These are phyloP conservation scores for Leucoagaricus sp. DNA, from an alignment of 1,284 basidiomycete species.

Conservation along the genomic window DNA sequence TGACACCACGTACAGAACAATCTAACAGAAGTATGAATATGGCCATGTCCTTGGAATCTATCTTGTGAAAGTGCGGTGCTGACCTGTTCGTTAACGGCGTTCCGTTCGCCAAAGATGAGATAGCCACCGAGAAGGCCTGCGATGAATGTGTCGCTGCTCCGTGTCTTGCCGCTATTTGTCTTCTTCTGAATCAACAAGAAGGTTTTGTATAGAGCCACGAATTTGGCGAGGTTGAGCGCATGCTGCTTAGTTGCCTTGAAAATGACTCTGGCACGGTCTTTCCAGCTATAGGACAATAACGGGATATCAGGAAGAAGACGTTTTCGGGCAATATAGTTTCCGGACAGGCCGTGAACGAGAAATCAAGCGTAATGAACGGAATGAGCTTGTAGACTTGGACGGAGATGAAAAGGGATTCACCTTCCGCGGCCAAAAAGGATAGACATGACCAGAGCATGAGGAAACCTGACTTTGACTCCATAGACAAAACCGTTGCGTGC, in stretches of 20 bases:
- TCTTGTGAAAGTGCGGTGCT: constrained; percentile 26
- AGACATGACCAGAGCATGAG: constrained; percentile 99
- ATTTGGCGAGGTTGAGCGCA: constrained; percentile 88
- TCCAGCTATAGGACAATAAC: constrained; percentile 53
- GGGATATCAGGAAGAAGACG: neutral
- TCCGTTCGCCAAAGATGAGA: constrained; percentile 91
- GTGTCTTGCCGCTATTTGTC: constrained; percentile 80
- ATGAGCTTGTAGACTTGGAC: constrained; percentile 1
- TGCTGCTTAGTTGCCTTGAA: constrained; percentile 89
- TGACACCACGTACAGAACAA: constrained; percentile 94
- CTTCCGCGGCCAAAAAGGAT: constrained; percentile 90
- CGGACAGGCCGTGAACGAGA: constrained; percentile 1
- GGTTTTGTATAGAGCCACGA: constrained; percentile 93
- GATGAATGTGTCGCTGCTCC: constrained; percentile 84
- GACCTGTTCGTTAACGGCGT: constrained; percentile 98
- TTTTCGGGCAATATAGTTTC: neutral
- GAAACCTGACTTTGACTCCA: constrained; percentile 92
- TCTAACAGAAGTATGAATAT: constrained; percentile 48
- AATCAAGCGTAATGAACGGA: constrained; percentile 9
- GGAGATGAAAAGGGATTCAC: constrained; percentile 47
- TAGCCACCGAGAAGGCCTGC: constrained; percentile 94
- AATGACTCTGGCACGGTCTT: constrained; percentile 66
- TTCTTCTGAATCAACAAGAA: constrained; percentile 81
- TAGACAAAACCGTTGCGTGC: constrained; percentile 94
- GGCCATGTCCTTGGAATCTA: neutral